Evolutionary conservation across 148 eudicot species (phyloP).

Genomic region (Rhododendron vialii): DNA sequence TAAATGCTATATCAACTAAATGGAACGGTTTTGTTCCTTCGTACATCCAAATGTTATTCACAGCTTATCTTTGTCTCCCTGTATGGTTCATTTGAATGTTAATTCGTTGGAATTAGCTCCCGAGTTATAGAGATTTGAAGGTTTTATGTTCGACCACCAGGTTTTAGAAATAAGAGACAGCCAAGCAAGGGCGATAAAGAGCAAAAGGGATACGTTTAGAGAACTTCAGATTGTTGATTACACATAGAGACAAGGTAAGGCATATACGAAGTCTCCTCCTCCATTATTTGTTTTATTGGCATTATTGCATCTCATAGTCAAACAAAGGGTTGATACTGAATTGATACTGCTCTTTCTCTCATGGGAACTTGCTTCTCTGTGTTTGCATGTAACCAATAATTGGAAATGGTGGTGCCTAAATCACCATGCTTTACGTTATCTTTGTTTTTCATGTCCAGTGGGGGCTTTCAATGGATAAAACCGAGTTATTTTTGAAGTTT

Average conservation of each 20-base stretch:
- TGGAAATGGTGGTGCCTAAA: not conserved
- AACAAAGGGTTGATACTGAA: not conserved
- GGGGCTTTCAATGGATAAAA: not conserved
- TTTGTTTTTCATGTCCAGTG: not conserved
- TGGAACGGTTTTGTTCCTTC: not conserved
- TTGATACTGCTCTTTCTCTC: not conserved
- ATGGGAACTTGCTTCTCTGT: not conserved
- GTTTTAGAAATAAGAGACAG: slow-evolving; percentile 76
- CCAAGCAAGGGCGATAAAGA: slow-evolving; percentile 67
- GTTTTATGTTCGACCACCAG: slow-evolving; percentile 28
- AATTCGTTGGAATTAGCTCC: not conserved
- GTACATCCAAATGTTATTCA: not conserved
- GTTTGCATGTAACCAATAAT: not conserved
- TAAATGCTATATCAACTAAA: not conserved
- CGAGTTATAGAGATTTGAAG: not conserved
- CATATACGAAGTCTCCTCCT: not conserved
- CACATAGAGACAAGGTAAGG: slow-evolving; percentile 32
- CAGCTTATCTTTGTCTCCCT: not conserved
- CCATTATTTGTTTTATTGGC: not conserved
- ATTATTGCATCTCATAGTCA: not conserved
- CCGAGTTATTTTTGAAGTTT: not conserved
- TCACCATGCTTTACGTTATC: not conserved
- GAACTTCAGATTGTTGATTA: slow-evolving; percentile 67
- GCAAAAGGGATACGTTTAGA: slow-evolving; percentile 37
- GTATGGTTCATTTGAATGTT: not conserved